A percentile compares a stretch with the other conserved stretches of the same genome.
phyloP scores from a whole-genome alignment of 1,284 basidiomycete species.

The Singerocomus inundabilis region DNA sequence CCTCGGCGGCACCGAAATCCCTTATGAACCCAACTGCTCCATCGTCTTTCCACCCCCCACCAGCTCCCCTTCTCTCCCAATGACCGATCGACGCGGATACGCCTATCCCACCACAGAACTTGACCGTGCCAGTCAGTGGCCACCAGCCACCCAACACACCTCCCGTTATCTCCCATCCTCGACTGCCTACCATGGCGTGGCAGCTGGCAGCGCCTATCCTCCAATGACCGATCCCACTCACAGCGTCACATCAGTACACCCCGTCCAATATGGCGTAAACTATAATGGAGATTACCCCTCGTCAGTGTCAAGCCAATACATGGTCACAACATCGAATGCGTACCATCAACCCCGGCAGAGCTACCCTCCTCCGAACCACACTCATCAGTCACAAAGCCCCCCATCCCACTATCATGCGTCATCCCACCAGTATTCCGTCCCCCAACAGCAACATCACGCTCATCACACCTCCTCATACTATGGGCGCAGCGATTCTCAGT shows the following conservation, averaged over 20 bases:
- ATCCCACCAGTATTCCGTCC: constrained; percentile 28
- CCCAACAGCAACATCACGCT: constrained; percentile 18
- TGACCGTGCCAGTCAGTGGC: constrained; percentile 26
- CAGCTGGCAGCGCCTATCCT: constrained; percentile 22
- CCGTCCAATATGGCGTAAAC: constrained; percentile 22
- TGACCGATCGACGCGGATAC: constrained; percentile 34
- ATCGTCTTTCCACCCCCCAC: constrained; percentile 5
- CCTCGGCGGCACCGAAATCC: constrained; percentile 32
- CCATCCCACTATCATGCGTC: constrained; percentile 29
- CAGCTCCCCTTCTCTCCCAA: constrained; percentile 9
- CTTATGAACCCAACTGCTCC: constrained; percentile 32
- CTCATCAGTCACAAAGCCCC: constrained; percentile 13
- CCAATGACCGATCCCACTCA: constrained; percentile 15
- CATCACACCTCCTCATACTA: constrained; percentile 29
- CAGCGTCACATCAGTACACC: constrained; percentile 18
- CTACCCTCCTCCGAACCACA: constrained; percentile 29
- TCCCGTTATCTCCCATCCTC: constrained; percentile 27
- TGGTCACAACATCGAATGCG: constrained; percentile 13
- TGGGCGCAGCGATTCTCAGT: constrained; percentile 28
- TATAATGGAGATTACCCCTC: constrained; percentile 21
- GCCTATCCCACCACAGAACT: constrained; percentile 20
- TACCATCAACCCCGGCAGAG: constrained; percentile 31
- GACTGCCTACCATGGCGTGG: constrained; percentile 20
- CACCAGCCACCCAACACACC: constrained; percentile 17
- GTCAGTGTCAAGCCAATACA: constrained; percentile 24